phyloP scores from a whole-genome alignment of 345 rosid species.

The Sonneratia alba region DNA sequence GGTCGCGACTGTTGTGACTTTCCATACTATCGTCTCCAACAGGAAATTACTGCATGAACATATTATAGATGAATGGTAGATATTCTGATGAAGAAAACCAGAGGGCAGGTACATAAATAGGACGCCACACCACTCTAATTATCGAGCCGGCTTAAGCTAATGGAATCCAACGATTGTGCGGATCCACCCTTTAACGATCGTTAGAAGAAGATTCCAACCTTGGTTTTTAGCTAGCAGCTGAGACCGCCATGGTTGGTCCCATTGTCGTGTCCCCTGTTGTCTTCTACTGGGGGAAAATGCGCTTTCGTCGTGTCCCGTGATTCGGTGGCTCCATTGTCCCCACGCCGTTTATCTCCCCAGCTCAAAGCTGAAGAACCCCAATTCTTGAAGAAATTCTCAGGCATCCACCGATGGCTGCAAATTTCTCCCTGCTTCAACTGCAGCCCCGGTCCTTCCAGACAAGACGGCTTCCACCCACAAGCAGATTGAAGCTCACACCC shows the following conservation, averaged over 20 bases:
- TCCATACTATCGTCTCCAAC: too few species aligned
- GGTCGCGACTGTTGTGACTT: too few species aligned
- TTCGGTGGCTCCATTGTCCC: background rate
- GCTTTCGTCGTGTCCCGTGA: background rate
- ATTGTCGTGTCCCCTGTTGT: background rate
- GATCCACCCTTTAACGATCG: background rate
- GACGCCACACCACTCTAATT: too few species aligned
- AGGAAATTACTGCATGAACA: too few species aligned
- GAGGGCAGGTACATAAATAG: too few species aligned
- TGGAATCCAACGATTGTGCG: background rate
- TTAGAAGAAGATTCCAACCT: background rate
- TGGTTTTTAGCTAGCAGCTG: background rate
- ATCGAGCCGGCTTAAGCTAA: too few species aligned
- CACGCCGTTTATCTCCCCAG: background rate
- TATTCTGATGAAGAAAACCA: too few species aligned
- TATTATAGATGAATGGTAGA: too few species aligned
- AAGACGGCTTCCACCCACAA: background rate
- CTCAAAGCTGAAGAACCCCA: background rate
- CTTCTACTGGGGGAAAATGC: background rate
- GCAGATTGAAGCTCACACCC: background rate
- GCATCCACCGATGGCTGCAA: constrained; percentile 20
- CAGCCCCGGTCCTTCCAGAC: constrained; percentile 12
- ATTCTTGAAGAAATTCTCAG: background rate
- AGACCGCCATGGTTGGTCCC: background rate
- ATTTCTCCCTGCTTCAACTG: constrained; percentile 20